phyloP scores from a whole-genome alignment of 108 stramenopile species.

The Stephanodiscus triporus region DNA sequence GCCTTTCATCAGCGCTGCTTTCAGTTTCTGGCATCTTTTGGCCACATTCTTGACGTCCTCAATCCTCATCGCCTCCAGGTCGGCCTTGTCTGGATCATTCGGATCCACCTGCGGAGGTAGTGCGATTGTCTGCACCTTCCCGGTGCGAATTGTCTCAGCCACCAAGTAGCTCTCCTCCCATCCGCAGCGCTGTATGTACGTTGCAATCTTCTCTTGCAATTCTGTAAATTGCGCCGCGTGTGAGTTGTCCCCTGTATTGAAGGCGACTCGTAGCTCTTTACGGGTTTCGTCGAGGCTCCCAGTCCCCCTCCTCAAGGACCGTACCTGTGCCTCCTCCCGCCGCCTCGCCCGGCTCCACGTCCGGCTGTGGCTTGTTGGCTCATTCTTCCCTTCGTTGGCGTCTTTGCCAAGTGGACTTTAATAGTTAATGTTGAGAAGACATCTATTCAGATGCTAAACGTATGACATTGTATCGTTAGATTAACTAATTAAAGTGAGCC shows the following conservation, averaged over 20 bases:
- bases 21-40: background rate
- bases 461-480: no score
- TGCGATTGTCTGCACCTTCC: background rate
- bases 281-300: no score
- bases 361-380: background rate
- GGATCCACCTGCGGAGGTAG: background rate
- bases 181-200: background rate
- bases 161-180: no score
- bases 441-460: slow-evolving; percentile 1
- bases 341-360: no score
- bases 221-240: background rate
- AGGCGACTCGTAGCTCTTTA: no score
- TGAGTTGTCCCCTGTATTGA: no score
- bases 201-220: background rate
- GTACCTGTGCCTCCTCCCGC: no score
- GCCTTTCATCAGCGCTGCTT: background rate
- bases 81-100: background rate
- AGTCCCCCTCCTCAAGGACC: no score
- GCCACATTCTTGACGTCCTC: background rate
- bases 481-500: no score
- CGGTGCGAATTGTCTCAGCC: no score
- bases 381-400: background rate
- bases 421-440: slow-evolving; percentile 3
- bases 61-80: background rate
- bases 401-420: background rate